Base-by-base conservation (phyloP, 495 filamentous ascomycete genomes). In the Podospora appendiculata region DNA sequence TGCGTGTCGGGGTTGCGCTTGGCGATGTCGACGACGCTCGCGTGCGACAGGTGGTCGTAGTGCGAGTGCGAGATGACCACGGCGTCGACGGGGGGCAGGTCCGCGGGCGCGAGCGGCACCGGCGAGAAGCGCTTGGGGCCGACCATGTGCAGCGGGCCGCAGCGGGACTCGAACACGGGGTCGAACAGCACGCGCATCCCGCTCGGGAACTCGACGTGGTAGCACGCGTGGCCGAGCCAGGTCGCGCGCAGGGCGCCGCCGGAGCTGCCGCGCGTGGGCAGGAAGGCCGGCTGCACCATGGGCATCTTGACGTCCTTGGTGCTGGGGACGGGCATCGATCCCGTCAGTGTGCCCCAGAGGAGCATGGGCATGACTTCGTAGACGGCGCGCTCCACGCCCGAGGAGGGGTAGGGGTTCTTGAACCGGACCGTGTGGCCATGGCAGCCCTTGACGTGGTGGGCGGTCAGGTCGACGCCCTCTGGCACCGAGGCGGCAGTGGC, bases 151-250 rank as follows among this genome's bases (percentile, higher is more conserved):
- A 89, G 77, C 1, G 92, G 93, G 18, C 82, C 80, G 65, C 93
- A 98, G 46, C 90, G 84, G 50, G 87, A 79, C 56, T 90, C 89
- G 53, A 98, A 96, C 13, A 98, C 92, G 2, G 93, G 93, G 65
- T 98, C 93, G 65, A 96, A 96, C 10, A 98, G 79, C 2, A 95
- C 90, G 39, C 92, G 83, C 17, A 98, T 72, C 1, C 93, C 93
- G 48, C 77, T 70, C 13, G 93, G 92, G 59, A 95, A 96, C 64
- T 96, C 93, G 48, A 95, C 84, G 62, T 87, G 89, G 67, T 90
- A 96, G 70, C 89, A 96, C 1, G 93, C 90, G 69, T 98, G 93
- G 9, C 93, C 93, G 5, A 98, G 81, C 93, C 93, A 98, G 34
- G 93, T 98, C 39, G 92, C 90, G 16, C 92, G 85, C 8, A 98